A percentile compares a stretch with the other conserved stretches of the same genome.
phyloP scores from a whole-genome alignment of 495 filamentous ascomycete genomes.

The Neurospora sp. region DNA sequence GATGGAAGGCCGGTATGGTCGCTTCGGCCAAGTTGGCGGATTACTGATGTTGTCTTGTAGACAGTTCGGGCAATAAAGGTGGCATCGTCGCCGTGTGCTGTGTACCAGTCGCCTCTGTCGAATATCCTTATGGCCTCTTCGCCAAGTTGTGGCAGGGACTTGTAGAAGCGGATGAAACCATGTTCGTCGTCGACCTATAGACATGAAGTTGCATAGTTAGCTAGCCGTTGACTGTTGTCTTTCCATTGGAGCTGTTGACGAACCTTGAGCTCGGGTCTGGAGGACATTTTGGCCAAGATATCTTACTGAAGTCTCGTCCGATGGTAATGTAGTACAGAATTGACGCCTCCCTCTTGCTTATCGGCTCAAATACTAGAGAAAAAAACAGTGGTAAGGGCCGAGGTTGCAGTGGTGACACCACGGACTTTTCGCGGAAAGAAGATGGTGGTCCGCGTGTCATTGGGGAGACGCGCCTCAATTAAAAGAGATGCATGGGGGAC shows the following conservation, averaged over 20 bases:
- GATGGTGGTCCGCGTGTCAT: neutral
- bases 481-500: slow-evolving; percentile 9
- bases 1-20: slow-evolving; percentile 77
- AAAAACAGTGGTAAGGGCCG: neutral
- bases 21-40: slow-evolving; percentile 76
- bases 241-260: neutral
- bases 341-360: neutral
- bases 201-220: slow-evolving; percentile 2
- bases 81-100: slow-evolving; percentile 85
- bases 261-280: slow-evolving; percentile 84
- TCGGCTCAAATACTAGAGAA: neutral
- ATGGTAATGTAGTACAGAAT: neutral
- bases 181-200: slow-evolving; percentile 84
- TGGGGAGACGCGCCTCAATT: slow-evolving; percentile 19
- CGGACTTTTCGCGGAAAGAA: neutral
- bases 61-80: slow-evolving; percentile 88
- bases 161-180: slow-evolving; percentile 92
- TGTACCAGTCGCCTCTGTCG: slow-evolving; percentile 91
- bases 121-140: slow-evolving; percentile 79
- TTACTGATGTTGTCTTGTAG: slow-evolving; percentile 94
- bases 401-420: neutral
- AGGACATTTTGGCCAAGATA: slow-evolving; percentile 54
- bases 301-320: neutral
- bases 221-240: neutral
- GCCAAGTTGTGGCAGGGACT: slow-evolving; percentile 56